These are phyloP conservation scores for Phytophthora multivora DNA, from an alignment of 352 stramenopile genomes.

Conservation along the genomic window DNA sequence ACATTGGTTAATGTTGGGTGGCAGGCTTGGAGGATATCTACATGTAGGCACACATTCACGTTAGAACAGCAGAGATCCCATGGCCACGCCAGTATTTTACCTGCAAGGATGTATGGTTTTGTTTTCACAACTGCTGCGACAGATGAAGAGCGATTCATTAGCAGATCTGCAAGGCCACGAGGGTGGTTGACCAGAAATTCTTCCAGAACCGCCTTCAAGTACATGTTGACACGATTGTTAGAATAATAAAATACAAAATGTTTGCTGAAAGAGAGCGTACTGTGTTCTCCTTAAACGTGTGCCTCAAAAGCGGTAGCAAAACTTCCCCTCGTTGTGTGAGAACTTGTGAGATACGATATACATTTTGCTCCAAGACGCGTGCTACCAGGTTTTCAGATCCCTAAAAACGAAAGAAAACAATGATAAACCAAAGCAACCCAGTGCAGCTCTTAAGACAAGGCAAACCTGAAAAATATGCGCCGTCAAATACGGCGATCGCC, in stretches of 20 bases:
- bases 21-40: constrained; percentile 55
- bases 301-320: constrained; percentile 55
- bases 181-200: constrained; percentile 75
- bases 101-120: constrained; percentile 62
- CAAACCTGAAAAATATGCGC: constrained; percentile 74
- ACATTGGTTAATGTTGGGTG: constrained; percentile 46
- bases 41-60: background rate
- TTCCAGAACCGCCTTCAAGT: constrained; percentile 65
- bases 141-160: constrained; percentile 57
- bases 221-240: background rate
- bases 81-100: constrained; percentile 6
- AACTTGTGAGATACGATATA: constrained; percentile 65
- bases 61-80: background rate
- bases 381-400: constrained; percentile 60
- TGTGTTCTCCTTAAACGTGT: constrained; percentile 66
- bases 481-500: constrained; percentile 63
- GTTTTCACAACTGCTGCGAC: constrained; percentile 56
- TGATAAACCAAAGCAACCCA: too few relatives aligned
- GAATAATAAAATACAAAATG: background rate
- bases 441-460: background rate
- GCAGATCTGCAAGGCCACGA: constrained; percentile 57
- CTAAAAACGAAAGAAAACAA: constrained; percentile 13
- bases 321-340: constrained; percentile 59
- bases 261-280: constrained; percentile 26
- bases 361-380: constrained; percentile 76